phyloP scores from a whole-genome alignment of 495 filamentous ascomycete species.

The Lophium mytilinum region DNA sequence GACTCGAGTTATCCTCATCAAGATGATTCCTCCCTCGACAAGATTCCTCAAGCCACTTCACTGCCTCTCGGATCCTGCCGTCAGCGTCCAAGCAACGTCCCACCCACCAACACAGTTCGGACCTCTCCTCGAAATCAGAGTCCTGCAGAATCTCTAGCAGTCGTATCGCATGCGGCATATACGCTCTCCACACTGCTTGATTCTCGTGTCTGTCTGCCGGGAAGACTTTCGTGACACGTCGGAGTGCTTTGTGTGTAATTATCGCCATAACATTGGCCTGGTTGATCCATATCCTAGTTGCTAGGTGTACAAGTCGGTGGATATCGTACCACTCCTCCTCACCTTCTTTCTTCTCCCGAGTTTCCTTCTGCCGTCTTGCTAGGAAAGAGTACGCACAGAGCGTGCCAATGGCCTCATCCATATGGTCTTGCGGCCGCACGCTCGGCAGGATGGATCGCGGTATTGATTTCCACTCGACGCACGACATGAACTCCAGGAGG shows the following conservation, averaged over 20 bases:
- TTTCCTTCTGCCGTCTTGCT: slow-evolving; percentile 8
- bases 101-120: slow-evolving; percentile 14
- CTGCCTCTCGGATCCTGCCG: slow-evolving; percentile 20
- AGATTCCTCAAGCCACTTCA: slow-evolving; percentile 14
- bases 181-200: slow-evolving; percentile 25
- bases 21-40: slow-evolving; percentile 13
- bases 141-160: slow-evolving; percentile 1
- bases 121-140: slow-evolving; percentile 1
- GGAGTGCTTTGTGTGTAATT: slow-evolving; percentile 9
- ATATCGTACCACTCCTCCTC: slow-evolving; percentile 20
- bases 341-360: too few species aligned
- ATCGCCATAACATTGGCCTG: slow-evolving; percentile 3
- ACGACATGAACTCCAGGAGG: slow-evolving; percentile 26
- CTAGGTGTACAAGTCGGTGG: slow-evolving; percentile 26
- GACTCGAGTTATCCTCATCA: slow-evolving; percentile 26
- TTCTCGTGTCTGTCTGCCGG: slow-evolving; percentile 20
- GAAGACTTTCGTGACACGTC: slow-evolving; percentile 16
- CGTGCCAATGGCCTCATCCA: slow-evolving; percentile 22
- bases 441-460: slow-evolving; percentile 23
- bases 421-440: slow-evolving; percentile 18
- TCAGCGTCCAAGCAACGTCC: slow-evolving; percentile 15
- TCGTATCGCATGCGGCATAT: slow-evolving; percentile 33
- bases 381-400: slow-evolving; percentile 26
- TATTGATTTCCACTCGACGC: slow-evolving; percentile 32
- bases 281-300: slow-evolving; percentile 33